phyloP scores from a whole-genome alignment of 495 filamentous ascomycete species.

The Pseudomonodictys pantanalensis region DNA sequence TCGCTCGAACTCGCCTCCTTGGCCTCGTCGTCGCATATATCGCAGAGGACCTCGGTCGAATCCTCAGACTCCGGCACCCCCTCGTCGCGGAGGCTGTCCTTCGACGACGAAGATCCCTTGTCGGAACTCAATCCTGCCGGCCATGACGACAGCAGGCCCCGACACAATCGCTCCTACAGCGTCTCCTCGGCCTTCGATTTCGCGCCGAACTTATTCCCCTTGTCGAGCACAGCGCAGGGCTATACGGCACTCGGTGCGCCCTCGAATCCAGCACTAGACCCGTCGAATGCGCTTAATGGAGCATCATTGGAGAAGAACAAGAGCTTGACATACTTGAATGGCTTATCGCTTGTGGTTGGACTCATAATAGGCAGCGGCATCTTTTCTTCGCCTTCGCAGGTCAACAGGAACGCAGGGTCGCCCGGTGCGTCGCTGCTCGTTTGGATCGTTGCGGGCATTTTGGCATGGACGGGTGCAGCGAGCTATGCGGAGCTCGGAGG shows the following conservation, averaged over 20 bases:
- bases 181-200: slow-evolving; percentile 94
- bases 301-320: slow-evolving; percentile 87
- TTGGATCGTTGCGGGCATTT: slow-evolving; percentile 82
- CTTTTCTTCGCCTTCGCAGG: slow-evolving; percentile 91
- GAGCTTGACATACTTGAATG: slow-evolving; percentile 90
- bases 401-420: slow-evolving; percentile 88
- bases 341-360: slow-evolving; percentile 83
- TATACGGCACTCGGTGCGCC: slow-evolving; percentile 81
- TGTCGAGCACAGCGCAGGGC: slow-evolving; percentile 74
- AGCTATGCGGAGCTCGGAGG: slow-evolving; percentile 96
- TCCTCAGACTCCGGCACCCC: slow-evolving; percentile 82
- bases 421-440: slow-evolving; percentile 86
- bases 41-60: slow-evolving; percentile 59
- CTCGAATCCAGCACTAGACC: slow-evolving; percentile 50
- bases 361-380: slow-evolving; percentile 97
- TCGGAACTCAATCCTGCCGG: slow-evolving; percentile 55
- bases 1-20: slow-evolving; percentile 95
- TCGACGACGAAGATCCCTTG: slow-evolving; percentile 81
- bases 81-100: slow-evolving; percentile 85
- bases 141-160: slow-evolving; percentile 45
- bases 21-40: slow-evolving; percentile 69
- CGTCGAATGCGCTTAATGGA: slow-evolving; percentile 47
- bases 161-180: slow-evolving; percentile 72
- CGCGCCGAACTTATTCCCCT: slow-evolving; percentile 81
- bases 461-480: slow-evolving; percentile 95